These are phyloP conservation scores for Metarhizium rileyi DNA, from an alignment of 2,329 filamentous ascomycete species.

Conservation along the genomic window DNA sequence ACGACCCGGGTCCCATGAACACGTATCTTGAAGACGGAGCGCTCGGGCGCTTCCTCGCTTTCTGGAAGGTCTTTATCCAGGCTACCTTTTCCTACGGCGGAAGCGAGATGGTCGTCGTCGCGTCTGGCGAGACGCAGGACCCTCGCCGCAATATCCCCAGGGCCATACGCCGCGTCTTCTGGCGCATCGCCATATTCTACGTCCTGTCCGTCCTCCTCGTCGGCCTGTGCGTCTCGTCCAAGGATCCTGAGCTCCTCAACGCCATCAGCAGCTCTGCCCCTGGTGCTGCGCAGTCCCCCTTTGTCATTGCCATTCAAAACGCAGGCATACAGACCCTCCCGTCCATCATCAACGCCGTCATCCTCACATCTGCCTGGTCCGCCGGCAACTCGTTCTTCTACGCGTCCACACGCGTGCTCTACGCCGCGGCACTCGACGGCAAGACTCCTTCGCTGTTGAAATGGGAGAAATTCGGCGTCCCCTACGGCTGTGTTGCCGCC, in stretches of 20 bases:
- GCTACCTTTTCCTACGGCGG: constrained; percentile 39
- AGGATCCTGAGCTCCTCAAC: constrained; percentile 30
- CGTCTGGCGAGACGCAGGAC: constrained; percentile 25
- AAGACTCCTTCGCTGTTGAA: constrained; percentile 31
- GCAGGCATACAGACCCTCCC: constrained; percentile 37
- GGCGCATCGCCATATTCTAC: constrained; percentile 27
- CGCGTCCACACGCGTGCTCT: constrained; percentile 37
- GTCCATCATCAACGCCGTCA: constrained; percentile 45
- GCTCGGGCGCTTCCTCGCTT: constrained; percentile 31
- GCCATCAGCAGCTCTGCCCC: constrained; percentile 35
- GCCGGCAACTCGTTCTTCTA: constrained; percentile 49
- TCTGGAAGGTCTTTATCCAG: constrained; percentile 36
- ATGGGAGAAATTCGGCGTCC: constrained; percentile 19
- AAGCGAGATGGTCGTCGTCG: constrained; percentile 28
- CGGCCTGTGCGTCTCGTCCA: constrained; percentile 26
- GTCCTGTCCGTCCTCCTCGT: constrained; percentile 28
- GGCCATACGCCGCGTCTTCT: constrained; percentile 23
- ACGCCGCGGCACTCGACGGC: constrained; percentile 33
- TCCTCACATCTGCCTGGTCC: constrained; percentile 50
- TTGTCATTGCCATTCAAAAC: constrained; percentile 43
- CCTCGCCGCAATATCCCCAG: constrained; percentile 26
- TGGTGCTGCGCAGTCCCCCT: constrained; percentile 38
- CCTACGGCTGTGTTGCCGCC: constrained; percentile 19
- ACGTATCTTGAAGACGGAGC: constrained; percentile 28
- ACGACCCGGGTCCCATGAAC: constrained; percentile 32